These are phyloP conservation scores for Psilocybe cyanescens DNA, from an alignment of 768 basidiomycete species.

Conservation along the genomic window DNA sequence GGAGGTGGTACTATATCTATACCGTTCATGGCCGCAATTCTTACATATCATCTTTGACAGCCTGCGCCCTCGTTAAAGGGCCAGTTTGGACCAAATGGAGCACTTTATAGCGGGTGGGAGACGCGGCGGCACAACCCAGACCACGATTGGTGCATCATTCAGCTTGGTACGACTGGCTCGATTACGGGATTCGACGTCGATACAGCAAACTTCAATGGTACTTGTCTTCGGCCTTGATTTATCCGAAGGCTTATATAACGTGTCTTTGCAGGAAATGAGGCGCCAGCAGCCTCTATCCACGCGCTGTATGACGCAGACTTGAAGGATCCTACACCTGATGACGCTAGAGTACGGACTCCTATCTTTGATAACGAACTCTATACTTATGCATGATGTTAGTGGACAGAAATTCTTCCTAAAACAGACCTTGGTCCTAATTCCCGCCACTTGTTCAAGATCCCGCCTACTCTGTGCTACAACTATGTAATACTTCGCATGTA, in stretches of 20 bases:
- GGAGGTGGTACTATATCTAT: constrained; percentile 53
- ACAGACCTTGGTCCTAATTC: constrained; percentile 80
- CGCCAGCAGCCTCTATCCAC: constrained; percentile 80
- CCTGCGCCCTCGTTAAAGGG: constrained; percentile 89
- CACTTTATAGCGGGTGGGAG: constrained; percentile 96
- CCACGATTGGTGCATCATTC: constrained; percentile 94
- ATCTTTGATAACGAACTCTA: not conserved
- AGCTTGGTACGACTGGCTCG: constrained; percentile 76
- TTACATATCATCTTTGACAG: constrained; percentile 40
- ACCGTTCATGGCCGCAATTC: not conserved
- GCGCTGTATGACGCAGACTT: constrained; percentile 48
- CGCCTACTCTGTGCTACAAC: constrained; percentile 55
- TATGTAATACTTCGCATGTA: constrained; percentile 94
- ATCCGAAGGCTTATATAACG: constrained; percentile 8
- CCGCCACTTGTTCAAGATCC: constrained; percentile 86
- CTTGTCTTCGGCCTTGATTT: constrained; percentile 6
- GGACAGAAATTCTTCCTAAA: constrained; percentile 79
- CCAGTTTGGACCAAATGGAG: constrained; percentile 97
- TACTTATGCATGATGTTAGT: constrained; percentile 48
- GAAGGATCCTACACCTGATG: constrained; percentile 48
- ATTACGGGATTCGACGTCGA: constrained; percentile 91
- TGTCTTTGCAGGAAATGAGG: constrained; percentile 73
- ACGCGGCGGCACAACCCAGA: constrained; percentile 84
- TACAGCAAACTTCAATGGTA: constrained; percentile 93
- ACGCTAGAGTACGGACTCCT: constrained; percentile 48